Evolutionary conservation across 2,329 filamentous ascomycete genomes (phyloP).

Genomic region (Colletotrichum endophyticum): DNA sequence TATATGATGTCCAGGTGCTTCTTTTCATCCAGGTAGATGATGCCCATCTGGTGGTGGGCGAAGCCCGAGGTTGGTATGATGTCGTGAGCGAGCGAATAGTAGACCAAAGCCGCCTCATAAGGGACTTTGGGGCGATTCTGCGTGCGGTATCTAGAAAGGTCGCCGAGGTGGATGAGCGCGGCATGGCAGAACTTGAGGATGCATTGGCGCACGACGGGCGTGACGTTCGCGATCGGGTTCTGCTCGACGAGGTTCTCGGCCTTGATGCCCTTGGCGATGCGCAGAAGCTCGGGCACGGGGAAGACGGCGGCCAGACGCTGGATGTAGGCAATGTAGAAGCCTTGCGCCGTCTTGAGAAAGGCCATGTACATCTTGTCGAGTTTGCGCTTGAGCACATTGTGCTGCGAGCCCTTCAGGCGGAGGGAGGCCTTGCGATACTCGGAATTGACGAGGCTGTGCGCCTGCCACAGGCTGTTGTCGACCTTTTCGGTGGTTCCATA

Average conservation of each 20-base stretch:
- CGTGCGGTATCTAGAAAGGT: conserved; percentile 84
- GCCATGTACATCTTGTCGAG: conserved; percentile 80
- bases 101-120: conserved; percentile 81
- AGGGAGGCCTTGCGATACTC: conserved; percentile 76
- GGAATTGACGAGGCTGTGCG: conserved; percentile 78
- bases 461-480: conserved; percentile 78
- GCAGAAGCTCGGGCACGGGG: conserved; percentile 55
- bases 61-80: conserved; percentile 80
- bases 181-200: conserved; percentile 80
- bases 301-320: conserved; percentile 73
- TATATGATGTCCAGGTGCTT: conserved; percentile 88
- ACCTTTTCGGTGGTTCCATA: conserved; percentile 67
- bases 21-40: conserved; percentile 78
- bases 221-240: conserved; percentile 47
- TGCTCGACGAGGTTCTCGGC: conserved; percentile 45
- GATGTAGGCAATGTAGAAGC: conserved; percentile 88
- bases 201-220: conserved; percentile 56
- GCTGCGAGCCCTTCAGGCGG: conserved; percentile 55
- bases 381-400: conserved; percentile 72
- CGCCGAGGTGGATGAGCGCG: conserved; percentile 85
- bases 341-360: conserved; percentile 87
- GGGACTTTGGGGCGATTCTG: conserved; percentile 74
- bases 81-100: conserved; percentile 82
- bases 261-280: conserved; percentile 47
- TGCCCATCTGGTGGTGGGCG: conserved; percentile 88